Percentiles rank a stretch among this genome's conserved stretches.
Conservation (phyloP, 768 basidiomycete species). For the Boletus pseudo-olivaceus region DNA sequence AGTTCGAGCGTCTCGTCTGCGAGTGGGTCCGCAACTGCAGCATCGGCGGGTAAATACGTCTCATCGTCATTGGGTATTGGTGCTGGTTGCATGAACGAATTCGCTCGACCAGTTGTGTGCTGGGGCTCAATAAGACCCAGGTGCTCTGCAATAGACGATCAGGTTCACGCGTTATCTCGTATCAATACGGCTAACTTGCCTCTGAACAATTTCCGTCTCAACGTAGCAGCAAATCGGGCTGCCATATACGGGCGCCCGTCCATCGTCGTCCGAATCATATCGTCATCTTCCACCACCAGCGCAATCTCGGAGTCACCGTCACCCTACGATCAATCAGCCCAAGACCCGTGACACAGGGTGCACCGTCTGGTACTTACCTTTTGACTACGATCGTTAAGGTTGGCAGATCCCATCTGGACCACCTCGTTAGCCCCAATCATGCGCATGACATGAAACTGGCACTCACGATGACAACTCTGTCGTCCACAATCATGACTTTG, state of each 20-base stretch:
- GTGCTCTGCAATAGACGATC: conserved; percentile 54
- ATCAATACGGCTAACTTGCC: conserved; percentile 40
- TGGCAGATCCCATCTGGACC: conserved; percentile 85
- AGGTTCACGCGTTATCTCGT: neutral
- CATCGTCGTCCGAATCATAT: conserved; percentile 74
- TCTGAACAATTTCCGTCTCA: conserved; percentile 80
- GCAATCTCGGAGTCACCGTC: conserved; percentile 96
- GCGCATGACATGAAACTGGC: neutral
- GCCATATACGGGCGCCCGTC: conserved; percentile 71
- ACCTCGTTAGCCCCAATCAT: conserved; percentile 2
- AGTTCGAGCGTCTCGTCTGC: conserved; percentile 53
- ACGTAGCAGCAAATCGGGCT: conserved; percentile 75
- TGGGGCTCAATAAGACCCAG: conserved; percentile 85
- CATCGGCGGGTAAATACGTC: conserved; percentile 54
- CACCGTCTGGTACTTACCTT: conserved; percentile 39
- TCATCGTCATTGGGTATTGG: conserved; percentile 70
- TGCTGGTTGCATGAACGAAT: conserved; percentile 74
- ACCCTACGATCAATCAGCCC: conserved; percentile 46
- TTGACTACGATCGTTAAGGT: conserved; percentile 86
- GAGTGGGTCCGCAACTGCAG: conserved; percentile 75
- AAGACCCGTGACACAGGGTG: neutral
- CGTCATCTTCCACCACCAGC: conserved; percentile 84
- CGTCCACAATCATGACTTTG: conserved; percentile 94
- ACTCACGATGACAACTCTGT: conserved; percentile 81
- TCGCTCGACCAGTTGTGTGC: conserved; percentile 35